A percentile compares a stretch with the other conserved stretches of the same genome.
Evolutionary conservation across 306 rosid genomes (phyloP).

Genomic region (Boehmeria nivea): DNA sequence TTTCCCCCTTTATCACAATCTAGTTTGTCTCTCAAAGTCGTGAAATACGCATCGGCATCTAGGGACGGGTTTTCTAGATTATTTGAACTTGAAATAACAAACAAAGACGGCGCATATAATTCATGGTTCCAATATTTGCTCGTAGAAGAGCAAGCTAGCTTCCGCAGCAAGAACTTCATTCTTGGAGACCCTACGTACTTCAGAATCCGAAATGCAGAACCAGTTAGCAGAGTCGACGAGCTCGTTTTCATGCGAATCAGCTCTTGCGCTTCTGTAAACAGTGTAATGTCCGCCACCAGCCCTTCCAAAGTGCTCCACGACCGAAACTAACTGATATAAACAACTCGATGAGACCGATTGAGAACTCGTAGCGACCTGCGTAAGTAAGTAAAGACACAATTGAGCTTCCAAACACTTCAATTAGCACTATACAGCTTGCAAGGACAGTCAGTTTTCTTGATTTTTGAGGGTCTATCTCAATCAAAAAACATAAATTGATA

Average conservation of each 20-base stretch:
- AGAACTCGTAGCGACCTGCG: slow-evolving; percentile 43
- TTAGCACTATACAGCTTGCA: too few relatives aligned
- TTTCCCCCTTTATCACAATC: too few relatives aligned
- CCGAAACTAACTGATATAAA: slow-evolving; percentile 67
- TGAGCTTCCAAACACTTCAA: too few relatives aligned
- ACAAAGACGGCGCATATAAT: too few relatives aligned
- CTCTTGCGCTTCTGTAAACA: slow-evolving; percentile 58
- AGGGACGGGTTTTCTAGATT: too few relatives aligned
- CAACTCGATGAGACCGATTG: slow-evolving; percentile 31
- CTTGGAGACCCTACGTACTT: slow-evolving; percentile 57
- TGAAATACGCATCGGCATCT: too few relatives aligned
- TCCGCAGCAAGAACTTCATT: slow-evolving; percentile 67
- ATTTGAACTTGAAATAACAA: too few relatives aligned
- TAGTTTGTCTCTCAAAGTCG: too few relatives aligned
- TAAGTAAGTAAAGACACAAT: not conserved
- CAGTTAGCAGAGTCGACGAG: slow-evolving; percentile 30
- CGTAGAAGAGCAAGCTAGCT: slow-evolving; percentile 93
- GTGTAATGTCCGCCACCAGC: slow-evolving; percentile 91
- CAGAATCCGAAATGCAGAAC: slow-evolving; percentile 84
- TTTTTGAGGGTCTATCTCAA: too few relatives aligned
- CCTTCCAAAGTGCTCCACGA: slow-evolving; percentile 79
- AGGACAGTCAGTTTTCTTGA: too few relatives aligned
- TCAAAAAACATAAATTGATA: too few relatives aligned
- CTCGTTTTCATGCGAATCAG: slow-evolving; percentile 23
- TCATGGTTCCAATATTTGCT: slow-evolving; percentile 32